Percentiles rank a stretch among this genome's conserved stretches.
These are phyloP conservation scores for Madurella mycetomatis DNA, from an alignment of 2,329 filamentous ascomycete species.

Conservation along the genomic window DNA sequence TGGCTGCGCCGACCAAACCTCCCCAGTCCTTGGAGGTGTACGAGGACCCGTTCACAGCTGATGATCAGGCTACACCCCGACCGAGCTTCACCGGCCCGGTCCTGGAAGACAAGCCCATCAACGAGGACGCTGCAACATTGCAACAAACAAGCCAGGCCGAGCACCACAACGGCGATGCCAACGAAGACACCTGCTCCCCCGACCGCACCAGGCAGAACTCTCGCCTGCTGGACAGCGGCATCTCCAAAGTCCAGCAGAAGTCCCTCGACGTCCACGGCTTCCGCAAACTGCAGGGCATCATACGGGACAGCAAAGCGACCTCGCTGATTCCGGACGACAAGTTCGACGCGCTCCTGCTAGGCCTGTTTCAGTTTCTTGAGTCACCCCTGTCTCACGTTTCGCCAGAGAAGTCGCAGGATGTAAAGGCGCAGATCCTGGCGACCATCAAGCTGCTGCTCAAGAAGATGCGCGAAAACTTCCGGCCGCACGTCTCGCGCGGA, in stretches of 20 bases:
- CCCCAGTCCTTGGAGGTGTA: conserved; percentile 49
- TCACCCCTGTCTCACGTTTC: conserved; percentile 51
- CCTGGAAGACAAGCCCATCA: conserved; percentile 57
- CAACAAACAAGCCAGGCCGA: conserved; percentile 20
- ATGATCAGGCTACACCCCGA: conserved; percentile 43
- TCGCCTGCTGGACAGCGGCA: conserved; percentile 67
- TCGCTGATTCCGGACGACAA: conserved; percentile 58
- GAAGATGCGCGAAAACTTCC: conserved; percentile 61
- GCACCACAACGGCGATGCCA: conserved; percentile 17
- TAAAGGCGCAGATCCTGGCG: conserved; percentile 69
- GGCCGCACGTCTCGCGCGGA: conserved; percentile 62
- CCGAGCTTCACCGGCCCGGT: conserved; percentile 46
- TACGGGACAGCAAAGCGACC: conserved; percentile 59
- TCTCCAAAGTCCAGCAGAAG: conserved; percentile 65
- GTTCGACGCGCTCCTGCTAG: conserved; percentile 63
- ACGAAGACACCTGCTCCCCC: conserved; percentile 33
- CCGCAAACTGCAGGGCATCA: conserved; percentile 69
- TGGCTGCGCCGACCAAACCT: conserved; percentile 22
- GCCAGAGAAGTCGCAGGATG: conserved; percentile 63
- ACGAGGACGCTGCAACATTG: conserved; percentile 46
- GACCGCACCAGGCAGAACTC: conserved; percentile 55
- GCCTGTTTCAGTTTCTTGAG: conserved; percentile 69
- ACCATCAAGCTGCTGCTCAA: conserved; percentile 70
- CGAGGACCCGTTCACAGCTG: conserved; percentile 54
- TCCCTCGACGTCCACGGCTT: conserved; percentile 78